These are phyloP conservation scores for Diaporthe amygdali DNA, from an alignment of 2,329 filamentous ascomycete species.

Conservation along the genomic window DNA sequence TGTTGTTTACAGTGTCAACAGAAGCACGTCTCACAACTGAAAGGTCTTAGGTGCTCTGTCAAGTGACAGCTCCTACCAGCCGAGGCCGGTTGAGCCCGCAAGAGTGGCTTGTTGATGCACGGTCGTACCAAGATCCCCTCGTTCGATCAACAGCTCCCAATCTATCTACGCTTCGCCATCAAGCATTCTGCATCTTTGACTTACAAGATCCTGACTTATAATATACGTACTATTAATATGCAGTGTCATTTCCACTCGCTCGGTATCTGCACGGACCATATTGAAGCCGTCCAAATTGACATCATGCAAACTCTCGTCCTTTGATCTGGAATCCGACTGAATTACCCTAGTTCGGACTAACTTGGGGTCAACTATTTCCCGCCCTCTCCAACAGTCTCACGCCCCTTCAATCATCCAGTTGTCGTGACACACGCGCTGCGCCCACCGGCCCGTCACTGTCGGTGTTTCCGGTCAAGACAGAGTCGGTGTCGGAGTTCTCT, in stretches of 20 bases:
- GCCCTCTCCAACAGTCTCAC: background rate
- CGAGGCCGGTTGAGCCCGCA: background rate
- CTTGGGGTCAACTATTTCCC: constrained; percentile 20
- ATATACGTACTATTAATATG: too few relatives aligned
- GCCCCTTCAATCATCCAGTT: background rate
- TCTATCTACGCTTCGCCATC: too few relatives aligned
- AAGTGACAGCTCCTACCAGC: background rate
- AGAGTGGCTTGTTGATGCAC: background rate
- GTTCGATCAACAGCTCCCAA: too few relatives aligned
- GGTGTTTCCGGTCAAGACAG: background rate
- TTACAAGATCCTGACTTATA: background rate
- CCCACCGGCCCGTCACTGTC: background rate
- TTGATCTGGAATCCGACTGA: background rate
- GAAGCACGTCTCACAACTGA: background rate
- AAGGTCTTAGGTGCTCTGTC: background rate
- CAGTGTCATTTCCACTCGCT: background rate
- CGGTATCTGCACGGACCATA: background rate
- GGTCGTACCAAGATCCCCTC: background rate
- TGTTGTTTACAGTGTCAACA: too few relatives aligned
- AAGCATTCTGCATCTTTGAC: too few relatives aligned
- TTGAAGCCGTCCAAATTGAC: background rate
- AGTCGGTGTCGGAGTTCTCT: background rate
- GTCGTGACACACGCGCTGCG: background rate
- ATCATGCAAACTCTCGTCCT: background rate
- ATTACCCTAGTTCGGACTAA: background rate